phyloP scores from a whole-genome alignment of 164 flowering plant genomes.

The Amborella trichopoda region DNA sequence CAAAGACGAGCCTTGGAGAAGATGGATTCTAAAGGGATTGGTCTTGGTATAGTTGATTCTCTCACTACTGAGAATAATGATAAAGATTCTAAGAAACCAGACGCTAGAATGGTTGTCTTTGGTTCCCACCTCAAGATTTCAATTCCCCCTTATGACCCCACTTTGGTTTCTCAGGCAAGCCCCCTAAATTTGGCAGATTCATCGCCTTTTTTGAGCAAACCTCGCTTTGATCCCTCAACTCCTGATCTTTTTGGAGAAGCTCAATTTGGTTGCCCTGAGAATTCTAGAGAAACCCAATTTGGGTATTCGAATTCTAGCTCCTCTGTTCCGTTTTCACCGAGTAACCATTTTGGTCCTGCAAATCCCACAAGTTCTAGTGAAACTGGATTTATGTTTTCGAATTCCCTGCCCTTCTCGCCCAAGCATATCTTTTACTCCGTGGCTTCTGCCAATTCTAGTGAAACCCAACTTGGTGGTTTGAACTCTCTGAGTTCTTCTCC shows the following conservation, averaged over 20 bases:
- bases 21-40: slow-evolving; percentile 26
- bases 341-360: slow-evolving; percentile 23
- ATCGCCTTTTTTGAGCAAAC: no score
- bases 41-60: slow-evolving; percentile 59
- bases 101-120: slow-evolving; percentile 39
- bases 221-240: no score
- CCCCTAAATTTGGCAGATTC: no score
- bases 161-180: no score
- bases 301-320: no score
- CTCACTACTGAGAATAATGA: slow-evolving; percentile 26
- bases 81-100: slow-evolving; percentile 20
- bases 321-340: slow-evolving; percentile 34
- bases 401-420: no score
- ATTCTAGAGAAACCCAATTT: slow-evolving; percentile 35
- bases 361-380: slow-evolving; percentile 16
- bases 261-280: slow-evolving; percentile 23
- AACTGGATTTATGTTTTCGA: no score
- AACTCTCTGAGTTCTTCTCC: no score
- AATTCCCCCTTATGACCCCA: slow-evolving; percentile 49
- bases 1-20: slow-evolving; percentile 26
- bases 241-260: slow-evolving; percentile 22
- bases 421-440: no score
- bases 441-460: no score
- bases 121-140: slow-evolving; percentile 74
- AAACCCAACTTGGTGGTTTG: no score